These are phyloP conservation scores for Mucor indicus DNA, from an alignment of 371 early-diverging fungal species.

Conservation along the genomic window DNA sequence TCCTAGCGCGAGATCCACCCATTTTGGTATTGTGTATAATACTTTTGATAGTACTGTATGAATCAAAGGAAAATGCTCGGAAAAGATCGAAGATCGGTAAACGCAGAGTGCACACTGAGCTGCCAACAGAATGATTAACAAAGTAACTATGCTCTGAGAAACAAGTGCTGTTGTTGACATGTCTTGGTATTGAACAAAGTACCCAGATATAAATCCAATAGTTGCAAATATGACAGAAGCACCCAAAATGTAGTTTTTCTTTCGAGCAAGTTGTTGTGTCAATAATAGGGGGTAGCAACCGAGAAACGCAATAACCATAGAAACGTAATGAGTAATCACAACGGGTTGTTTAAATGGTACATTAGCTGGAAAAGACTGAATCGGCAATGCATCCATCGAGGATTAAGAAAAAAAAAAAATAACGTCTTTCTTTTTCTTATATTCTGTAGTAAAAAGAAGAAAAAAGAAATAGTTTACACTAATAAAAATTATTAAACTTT, in stretches of 20 bases:
- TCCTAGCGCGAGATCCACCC: conserved; percentile 29
- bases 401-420: too few relatives aligned
- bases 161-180: neutral
- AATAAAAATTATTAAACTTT: too few relatives aligned
- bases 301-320: conserved; percentile 37
- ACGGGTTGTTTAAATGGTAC: conserved; percentile 39
- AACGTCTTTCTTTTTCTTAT: conserved; percentile 5
- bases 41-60: conserved; percentile 1
- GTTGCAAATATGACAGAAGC: conserved; percentile 23
- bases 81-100: neutral
- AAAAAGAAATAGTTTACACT: too few relatives aligned
- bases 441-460: too few relatives aligned
- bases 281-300: conserved; percentile 39
- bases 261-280: conserved; percentile 31
- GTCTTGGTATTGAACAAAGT: conserved; percentile 13
- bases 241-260: conserved; percentile 21
- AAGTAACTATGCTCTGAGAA: too few relatives aligned
- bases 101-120: conserved; percentile 3
- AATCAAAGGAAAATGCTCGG: neutral
- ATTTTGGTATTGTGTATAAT: conserved; percentile 10
- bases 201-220: conserved; percentile 30
- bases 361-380: conserved; percentile 37
- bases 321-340: conserved; percentile 35
- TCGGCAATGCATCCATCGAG: conserved; percentile 28
- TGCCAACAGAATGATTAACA: too few relatives aligned